phyloP scores from a whole-genome alignment of 2,329 filamentous ascomycete genomes.

The Sclerotinia trifoliorum region DNA sequence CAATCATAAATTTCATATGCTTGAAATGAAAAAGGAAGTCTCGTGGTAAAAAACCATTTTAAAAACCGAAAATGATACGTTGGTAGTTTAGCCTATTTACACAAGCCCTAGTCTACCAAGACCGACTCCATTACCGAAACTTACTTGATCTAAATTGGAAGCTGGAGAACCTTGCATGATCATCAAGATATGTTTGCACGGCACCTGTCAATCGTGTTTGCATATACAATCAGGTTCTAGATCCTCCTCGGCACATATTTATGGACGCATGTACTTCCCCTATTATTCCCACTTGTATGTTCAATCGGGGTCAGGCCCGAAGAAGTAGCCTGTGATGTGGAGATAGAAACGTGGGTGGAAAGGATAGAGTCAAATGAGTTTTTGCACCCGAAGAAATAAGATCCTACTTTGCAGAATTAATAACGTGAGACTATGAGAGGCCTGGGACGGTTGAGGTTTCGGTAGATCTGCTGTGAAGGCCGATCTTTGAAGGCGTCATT shows the following conservation, averaged over 20 bases:
- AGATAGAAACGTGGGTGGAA: not conserved
- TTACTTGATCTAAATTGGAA: not conserved
- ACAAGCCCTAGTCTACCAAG: not conserved
- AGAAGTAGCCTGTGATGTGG: not conserved
- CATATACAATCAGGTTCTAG: not conserved
- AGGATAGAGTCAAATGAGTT: not conserved
- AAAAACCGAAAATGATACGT: not conserved
- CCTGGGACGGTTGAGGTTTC: not conserved
- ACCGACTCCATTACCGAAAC: not conserved
- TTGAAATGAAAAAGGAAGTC: not conserved
- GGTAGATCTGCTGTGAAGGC: not conserved
- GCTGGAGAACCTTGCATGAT: slow-evolving; percentile 5
- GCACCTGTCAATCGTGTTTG: not conserved
- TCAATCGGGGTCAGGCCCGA: not conserved
- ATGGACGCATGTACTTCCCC: not conserved
- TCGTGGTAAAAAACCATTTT: not conserved
- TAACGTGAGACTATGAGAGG: not conserved
- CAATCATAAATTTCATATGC: not conserved
- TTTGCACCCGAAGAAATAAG: not conserved
- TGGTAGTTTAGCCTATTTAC: not conserved
- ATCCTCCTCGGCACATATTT: not conserved
- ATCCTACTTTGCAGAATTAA: not conserved
- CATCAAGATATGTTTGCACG: not conserved
- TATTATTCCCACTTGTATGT: not conserved
- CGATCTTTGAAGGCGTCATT: not conserved